Conservation (phyloP, 805 yeast species). For the Candida krabiensis region DNA sequence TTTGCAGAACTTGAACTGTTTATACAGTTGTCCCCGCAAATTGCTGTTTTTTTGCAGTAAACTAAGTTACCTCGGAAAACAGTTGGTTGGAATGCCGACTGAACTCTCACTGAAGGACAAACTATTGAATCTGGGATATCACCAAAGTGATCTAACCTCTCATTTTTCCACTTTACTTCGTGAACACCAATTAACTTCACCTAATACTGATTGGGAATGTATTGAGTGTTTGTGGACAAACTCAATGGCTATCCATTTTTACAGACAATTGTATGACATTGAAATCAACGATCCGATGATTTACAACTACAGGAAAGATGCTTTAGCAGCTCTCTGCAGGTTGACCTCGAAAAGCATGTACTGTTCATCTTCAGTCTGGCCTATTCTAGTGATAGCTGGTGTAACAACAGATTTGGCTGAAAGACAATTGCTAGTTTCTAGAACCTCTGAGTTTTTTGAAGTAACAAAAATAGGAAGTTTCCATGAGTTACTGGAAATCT, state of each 20-base stretch:
- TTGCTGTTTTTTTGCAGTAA: slow-evolving; percentile 7
- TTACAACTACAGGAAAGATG: slow-evolving; percentile 1
- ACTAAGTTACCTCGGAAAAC: slow-evolving; percentile 5
- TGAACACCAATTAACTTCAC: background rate
- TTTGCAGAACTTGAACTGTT: slow-evolving; percentile 5
- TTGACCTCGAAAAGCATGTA: slow-evolving; percentile 4
- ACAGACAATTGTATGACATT: slow-evolving; percentile 8
- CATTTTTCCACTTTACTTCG: slow-evolving; percentile 2
- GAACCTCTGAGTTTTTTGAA: slow-evolving; percentile 3
- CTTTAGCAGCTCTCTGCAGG: slow-evolving; percentile 2
- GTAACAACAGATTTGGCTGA: slow-evolving; percentile 3
- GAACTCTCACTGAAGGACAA: background rate
- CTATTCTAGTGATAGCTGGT: slow-evolving; percentile 5
- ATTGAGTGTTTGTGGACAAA: slow-evolving; percentile 12
- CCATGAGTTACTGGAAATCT: slow-evolving; percentile 6
- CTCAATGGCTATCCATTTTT: slow-evolving; percentile 10
- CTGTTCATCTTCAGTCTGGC: slow-evolving; percentile 11
- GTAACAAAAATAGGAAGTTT: slow-evolving; percentile 10
- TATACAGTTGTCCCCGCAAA: slow-evolving; percentile 9
- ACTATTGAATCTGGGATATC: slow-evolving; percentile 5
- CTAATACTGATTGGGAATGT: slow-evolving; percentile 10
- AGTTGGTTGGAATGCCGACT: background rate
- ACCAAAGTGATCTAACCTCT: slow-evolving; percentile 2
- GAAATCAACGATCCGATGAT: slow-evolving; percentile 3
- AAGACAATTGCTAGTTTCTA: slow-evolving; percentile 2